Base-by-base conservation (phyloP, 108 stramenopile species). In the Cyclotella sp. region DNA sequence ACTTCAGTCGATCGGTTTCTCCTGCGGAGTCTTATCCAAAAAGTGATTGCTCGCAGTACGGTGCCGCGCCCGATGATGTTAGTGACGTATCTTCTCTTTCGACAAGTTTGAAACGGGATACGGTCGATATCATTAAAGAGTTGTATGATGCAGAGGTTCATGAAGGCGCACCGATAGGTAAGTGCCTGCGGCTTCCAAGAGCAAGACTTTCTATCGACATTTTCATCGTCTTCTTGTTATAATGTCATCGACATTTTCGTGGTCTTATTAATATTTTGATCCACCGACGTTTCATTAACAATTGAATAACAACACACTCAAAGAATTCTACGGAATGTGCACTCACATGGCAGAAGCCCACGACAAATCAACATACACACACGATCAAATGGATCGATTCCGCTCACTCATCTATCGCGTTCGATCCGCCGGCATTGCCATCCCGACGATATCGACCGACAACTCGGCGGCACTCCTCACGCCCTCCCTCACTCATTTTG, bases 291-390 rank as follows among this genome's bases (percentile, higher is more conserved):
- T 49, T 16, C n/a, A 13, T 9, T 45, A 12, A 13, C 13, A 45
- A 9, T 49, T n/a, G 6, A 1, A n/a, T 49, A n/a, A 3, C 2
- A 16, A 1, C 3, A 49, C 47, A 49, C 47, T 9, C 47, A 49
- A 24, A 58, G 78, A 88, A 46, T 92, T 92, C 63, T 88, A 73
- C 58, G 91, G 91, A 16, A 86, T 92, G 86, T 86, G 87, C 63
- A 92, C 91, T 9, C 91, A 92, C 77, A 92, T 92, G 91, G 91
- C 91, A n/a, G 91, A 92, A 18, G 91, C 91, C 27, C 74, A 54
- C n/a, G 63, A 78, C 24, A 79, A 78, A 21, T 85, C 85, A 6
- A 73, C 63, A 3, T 90, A 86, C 78, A 88, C 91, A 14, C 34
- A 87, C 19, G 71, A 77, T 28, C 91, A 92, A 79, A 86, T 92